Conservation (phyloP, 2,329 filamentous ascomycete species). For the Sclerotinia spermophila region DNA sequence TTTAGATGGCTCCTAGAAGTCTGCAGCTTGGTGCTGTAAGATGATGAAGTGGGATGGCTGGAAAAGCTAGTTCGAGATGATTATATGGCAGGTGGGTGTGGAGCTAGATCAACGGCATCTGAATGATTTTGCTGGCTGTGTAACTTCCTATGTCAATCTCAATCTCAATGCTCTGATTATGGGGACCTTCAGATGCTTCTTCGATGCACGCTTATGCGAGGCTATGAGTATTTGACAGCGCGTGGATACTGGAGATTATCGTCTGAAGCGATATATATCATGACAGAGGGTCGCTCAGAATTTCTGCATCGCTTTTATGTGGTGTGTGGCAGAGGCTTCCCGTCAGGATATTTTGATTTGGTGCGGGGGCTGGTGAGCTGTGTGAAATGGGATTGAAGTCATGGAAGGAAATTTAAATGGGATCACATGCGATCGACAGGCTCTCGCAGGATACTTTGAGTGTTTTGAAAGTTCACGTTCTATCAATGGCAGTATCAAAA, state of each 20-base stretch:
- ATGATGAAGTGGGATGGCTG: not conserved
- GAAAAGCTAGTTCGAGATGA: not conserved
- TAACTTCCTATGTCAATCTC: not conserved
- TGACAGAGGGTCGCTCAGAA: not conserved
- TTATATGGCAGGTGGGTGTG: not conserved
- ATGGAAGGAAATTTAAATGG: too few species aligned
- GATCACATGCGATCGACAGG: fast-evolving
- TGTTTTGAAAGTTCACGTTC: not conserved
- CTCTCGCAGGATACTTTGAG: not conserved
- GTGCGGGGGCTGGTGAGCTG: fast-evolving
- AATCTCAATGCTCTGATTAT: not conserved
- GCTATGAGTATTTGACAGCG: not conserved
- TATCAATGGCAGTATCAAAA: not conserved
- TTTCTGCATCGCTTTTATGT: not conserved
- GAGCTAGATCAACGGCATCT: not conserved
- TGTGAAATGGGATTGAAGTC: not conserved
- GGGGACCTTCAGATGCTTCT: not conserved
- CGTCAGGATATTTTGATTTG: not conserved
- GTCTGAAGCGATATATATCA: too few species aligned
- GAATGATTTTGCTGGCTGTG: not conserved
- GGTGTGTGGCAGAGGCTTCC: not conserved
- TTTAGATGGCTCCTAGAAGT: not conserved
- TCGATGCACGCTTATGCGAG: not conserved
- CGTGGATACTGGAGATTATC: not conserved
- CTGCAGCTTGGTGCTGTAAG: not conserved